Percentiles rank a stretch among this genome's conserved stretches.
Evolutionary conservation across 2,329 filamentous ascomycete species (phyloP).

Genomic region (Fusarium foetens): DNA sequence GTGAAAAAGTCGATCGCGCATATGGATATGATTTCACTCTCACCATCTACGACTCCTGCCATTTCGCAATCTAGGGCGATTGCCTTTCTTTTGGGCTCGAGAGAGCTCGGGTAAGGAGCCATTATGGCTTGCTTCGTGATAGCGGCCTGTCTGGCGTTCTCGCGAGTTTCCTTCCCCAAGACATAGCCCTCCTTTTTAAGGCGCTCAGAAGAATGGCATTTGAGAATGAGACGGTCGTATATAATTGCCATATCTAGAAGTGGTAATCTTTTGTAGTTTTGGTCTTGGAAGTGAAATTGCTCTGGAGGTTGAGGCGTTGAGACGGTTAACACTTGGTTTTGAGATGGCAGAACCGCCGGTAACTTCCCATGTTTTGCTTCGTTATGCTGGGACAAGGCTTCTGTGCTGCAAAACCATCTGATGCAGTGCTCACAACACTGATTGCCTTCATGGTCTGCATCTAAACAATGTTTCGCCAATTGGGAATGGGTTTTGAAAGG

Average conservation of each 20-base stretch:
- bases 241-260: neutral
- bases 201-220: neutral
- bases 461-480: neutral
- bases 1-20: slow-evolving; percentile 22
- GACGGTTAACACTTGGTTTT: fast-evolving
- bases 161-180: neutral
- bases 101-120: neutral
- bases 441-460: neutral
- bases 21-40: slow-evolving; percentile 10
- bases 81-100: slow-evolving; percentile 15
- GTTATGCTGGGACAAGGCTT: slow-evolving; percentile 1
- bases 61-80: slow-evolving; percentile 15
- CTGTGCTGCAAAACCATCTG: neutral
- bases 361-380: neutral
- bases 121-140: neutral
- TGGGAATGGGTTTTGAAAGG: neutral
- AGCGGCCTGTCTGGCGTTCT: no score
- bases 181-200: slow-evolving; percentile 6
- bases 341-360: no score
- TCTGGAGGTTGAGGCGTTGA: fast-evolving
- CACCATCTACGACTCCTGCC: neutral
- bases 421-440: slow-evolving; percentile 5
- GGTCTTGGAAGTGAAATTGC: neutral
- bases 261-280: neutral
- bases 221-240: neutral